Evolutionary conservation across 2,329 filamentous ascomycete genomes (phyloP).

Genomic region (Whalleya microplaca): DNA sequence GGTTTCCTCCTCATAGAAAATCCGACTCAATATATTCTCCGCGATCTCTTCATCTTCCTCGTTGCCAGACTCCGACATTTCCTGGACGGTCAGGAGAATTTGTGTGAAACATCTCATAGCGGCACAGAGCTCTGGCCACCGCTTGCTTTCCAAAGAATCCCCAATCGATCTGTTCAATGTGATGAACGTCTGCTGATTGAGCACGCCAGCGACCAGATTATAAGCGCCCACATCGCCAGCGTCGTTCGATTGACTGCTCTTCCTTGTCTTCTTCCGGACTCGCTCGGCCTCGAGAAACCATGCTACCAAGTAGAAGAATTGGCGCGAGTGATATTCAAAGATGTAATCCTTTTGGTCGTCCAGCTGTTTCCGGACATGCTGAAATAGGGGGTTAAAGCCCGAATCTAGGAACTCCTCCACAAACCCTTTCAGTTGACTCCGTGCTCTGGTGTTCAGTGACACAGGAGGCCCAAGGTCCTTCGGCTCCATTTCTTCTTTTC

Average conservation of each 20-base stretch:
- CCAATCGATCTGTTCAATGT: slow-evolving; percentile 84
- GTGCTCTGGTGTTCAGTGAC: slow-evolving; percentile 72
- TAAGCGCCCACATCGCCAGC: slow-evolving; percentile 72
- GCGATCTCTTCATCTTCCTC: slow-evolving; percentile 98
- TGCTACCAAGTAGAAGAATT: slow-evolving; percentile 89
- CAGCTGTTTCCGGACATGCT: slow-evolving; percentile 83
- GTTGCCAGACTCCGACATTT: slow-evolving; percentile 81
- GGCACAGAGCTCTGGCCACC: slow-evolving; percentile 84
- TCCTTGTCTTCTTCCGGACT: slow-evolving; percentile 62
- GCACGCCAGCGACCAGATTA: slow-evolving; percentile 82
- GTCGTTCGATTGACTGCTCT: slow-evolving; percentile 46
- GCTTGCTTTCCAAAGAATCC: slow-evolving; percentile 76
- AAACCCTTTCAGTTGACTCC: slow-evolving; percentile 76
- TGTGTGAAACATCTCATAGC: slow-evolving; percentile 95
- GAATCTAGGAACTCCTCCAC: slow-evolving; percentile 94
- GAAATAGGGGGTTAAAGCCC: slow-evolving; percentile 90
- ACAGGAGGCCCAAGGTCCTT: slow-evolving; percentile 78
- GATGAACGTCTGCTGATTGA: slow-evolving; percentile 95
- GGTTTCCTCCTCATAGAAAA: slow-evolving; percentile 98
- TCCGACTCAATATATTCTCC: slow-evolving; percentile 92
- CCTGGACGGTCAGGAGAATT: slow-evolving; percentile 87
- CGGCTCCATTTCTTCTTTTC: slow-evolving; percentile 64
- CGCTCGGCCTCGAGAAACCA: slow-evolving; percentile 94
- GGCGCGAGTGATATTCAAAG: slow-evolving; percentile 73
- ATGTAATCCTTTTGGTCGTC: slow-evolving; percentile 87